A percentile compares a stretch with the other conserved stretches of the same genome.
phyloP scores from a whole-genome alignment of 148 eudicot genomes.

The Rhododendron griersonianum region DNA sequence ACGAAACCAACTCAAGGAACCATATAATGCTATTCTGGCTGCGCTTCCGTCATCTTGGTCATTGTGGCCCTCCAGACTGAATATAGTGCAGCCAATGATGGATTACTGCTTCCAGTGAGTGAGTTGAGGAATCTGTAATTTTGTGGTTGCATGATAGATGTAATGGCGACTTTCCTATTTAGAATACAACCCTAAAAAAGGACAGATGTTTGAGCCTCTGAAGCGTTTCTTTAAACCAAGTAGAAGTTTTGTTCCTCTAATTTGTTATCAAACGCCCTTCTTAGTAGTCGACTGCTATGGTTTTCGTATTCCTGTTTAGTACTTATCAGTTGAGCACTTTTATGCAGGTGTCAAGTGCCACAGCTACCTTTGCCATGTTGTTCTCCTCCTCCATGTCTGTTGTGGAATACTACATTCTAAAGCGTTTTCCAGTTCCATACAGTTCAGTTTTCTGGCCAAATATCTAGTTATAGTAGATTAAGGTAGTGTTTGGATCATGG shows the following conservation, averaged over 20 bases:
- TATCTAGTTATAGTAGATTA: neutral
- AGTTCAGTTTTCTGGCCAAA: neutral
- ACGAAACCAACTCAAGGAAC: neutral
- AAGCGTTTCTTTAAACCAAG: neutral
- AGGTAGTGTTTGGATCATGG: neutral
- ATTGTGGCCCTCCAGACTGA: neutral
- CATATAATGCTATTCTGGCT: no score
- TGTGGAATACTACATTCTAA: conserved; percentile 85
- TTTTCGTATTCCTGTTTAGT: neutral
- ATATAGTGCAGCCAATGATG: neutral
- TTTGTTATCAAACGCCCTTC: neutral
- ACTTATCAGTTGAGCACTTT: neutral
- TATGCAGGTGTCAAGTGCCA: conserved; percentile 88
- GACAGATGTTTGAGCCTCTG: neutral
- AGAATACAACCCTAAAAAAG: neutral
- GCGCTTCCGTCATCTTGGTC: neutral
- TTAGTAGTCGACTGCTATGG: neutral
- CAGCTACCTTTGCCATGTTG: conserved; percentile 93
- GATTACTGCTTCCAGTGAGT: neutral
- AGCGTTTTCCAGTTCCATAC: conserved; percentile 90
- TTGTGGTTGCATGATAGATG: neutral
- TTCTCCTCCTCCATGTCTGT: conserved; percentile 96
- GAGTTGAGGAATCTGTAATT: neutral
- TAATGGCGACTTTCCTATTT: neutral
- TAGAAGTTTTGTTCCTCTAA: neutral